Base-by-base conservation (phyloP, 768 basidiomycete genomes). In the Mycena olivaceomarginata region DNA sequence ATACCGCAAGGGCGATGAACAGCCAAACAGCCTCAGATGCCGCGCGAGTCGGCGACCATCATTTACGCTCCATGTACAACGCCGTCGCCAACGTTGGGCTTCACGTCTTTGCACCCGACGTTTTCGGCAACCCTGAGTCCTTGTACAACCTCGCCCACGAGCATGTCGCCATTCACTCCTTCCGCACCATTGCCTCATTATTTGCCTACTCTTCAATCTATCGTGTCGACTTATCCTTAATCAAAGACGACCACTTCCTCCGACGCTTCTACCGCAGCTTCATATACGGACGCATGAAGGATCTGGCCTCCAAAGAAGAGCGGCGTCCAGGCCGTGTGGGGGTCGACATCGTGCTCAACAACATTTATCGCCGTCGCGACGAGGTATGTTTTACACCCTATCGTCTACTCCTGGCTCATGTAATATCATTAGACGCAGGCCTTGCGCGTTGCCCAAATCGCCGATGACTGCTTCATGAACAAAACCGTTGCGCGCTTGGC, bases 91-190 rank as follows among this genome's bases (percentile, higher is more conserved):
- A 31, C 43, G 70, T 59, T 39, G 70, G 70, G 20, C 60, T 62
- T 40, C 37, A 22, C 15, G 15, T 22, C 6, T 60, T 70, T 43
- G 41, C 22, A 4, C 69, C 69, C 40, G 69, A 70, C 43, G 57
- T 70, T 46, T 60, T 70, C 41, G 69, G 69, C 41, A 43, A 31
- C 41, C 16, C 25, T 2, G 57, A 70, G 13, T 70, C 69, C 57
- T n/a, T 60, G 41, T 70, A 70, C 57, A 70, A 70, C 59, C 45
- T 43, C 16, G 12, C 60, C 18, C 57, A 60, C 43, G 45, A 46
- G 59, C 60, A 46, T 62, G 43, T 70, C 48, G 57, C 43, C 15
- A 48, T 70, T 15, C 31, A 31, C 16, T 39, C 70, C 60, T 70
- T 70, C 59, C 37, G 41, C 4, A 13, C 57, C 45, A 20, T 70